A percentile compares a stretch with the other conserved stretches of the same genome.
These are phyloP conservation scores for Reutealis trisperma DNA, from an alignment of 345 rosid species.

Conservation along the genomic window DNA sequence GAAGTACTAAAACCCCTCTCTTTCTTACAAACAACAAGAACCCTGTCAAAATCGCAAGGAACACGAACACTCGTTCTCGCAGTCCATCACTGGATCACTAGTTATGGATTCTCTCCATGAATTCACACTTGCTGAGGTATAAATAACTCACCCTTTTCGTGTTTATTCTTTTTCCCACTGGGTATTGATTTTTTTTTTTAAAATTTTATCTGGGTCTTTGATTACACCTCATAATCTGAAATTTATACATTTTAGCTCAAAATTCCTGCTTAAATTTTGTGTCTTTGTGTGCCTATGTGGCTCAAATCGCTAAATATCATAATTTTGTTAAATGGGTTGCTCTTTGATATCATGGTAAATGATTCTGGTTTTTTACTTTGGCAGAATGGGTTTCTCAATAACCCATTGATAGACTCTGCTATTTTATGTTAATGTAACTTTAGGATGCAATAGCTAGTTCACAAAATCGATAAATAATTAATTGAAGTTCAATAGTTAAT, in stretches of 20 bases:
- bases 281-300: background rate
- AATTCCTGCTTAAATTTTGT: background rate
- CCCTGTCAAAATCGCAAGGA: background rate
- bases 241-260: background rate
- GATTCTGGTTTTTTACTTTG: background rate
- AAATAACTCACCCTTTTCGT: background rate
- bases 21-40: background rate
- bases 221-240: background rate
- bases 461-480: background rate
- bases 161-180: background rate
- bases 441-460: background rate
- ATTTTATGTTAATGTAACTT: background rate
- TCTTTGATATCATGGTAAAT: background rate
- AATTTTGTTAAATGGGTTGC: conserved; percentile 1
- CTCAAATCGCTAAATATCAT: background rate
- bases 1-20: background rate
- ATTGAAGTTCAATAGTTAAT: background rate
- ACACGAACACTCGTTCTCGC: background rate
- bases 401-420: background rate
- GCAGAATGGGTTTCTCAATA: background rate
- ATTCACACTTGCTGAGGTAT: conserved; percentile 31
- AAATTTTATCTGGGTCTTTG: background rate
- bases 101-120: conserved; percentile 15
- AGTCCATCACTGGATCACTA: background rate
- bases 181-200: background rate